Evolutionary conservation across 2,329 filamentous ascomycete genomes (phyloP).

Genomic region (Alternaria rosae): DNA sequence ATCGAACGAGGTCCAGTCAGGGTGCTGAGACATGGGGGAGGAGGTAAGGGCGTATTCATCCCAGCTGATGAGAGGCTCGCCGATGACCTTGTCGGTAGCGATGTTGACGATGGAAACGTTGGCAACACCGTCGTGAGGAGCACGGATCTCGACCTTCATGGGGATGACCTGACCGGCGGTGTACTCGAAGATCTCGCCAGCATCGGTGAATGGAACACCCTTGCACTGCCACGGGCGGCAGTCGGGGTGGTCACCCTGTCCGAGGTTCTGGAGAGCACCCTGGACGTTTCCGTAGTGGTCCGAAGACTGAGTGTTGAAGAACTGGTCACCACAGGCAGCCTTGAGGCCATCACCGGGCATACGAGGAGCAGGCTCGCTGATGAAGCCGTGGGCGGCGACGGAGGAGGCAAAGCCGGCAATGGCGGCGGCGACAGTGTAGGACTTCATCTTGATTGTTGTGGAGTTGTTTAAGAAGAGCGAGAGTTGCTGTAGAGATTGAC

Average conservation of each 20-base stretch:
- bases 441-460: constrained; percentile 52
- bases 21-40: constrained; percentile 49
- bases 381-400: constrained; percentile 63
- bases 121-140: constrained; percentile 63
- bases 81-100: constrained; percentile 61
- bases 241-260: constrained; percentile 53
- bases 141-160: constrained; percentile 57
- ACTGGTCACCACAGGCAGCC: constrained; percentile 62
- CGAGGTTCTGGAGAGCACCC: constrained; percentile 59
- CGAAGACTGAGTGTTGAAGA: constrained; percentile 60
- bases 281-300: constrained; percentile 67
- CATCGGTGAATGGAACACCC: constrained; percentile 64
- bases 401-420: constrained; percentile 55
- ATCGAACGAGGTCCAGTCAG: constrained; percentile 58
- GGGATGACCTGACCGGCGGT: constrained; percentile 58
- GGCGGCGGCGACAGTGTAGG: constrained; percentile 50
- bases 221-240: constrained; percentile 66
- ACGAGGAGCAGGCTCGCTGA: constrained; percentile 58
- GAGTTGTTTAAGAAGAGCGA: constrained; percentile 18
- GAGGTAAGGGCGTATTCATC: constrained; percentile 62
- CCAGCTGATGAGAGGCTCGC: constrained; percentile 62
- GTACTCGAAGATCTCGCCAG: constrained; percentile 61
- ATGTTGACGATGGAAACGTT: constrained; percentile 68
- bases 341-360: constrained; percentile 61
- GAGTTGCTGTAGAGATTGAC: constrained; percentile 28